Conservation (phyloP, 192 early-diverging fungal genomes). For the Podila verticillata region DNA sequence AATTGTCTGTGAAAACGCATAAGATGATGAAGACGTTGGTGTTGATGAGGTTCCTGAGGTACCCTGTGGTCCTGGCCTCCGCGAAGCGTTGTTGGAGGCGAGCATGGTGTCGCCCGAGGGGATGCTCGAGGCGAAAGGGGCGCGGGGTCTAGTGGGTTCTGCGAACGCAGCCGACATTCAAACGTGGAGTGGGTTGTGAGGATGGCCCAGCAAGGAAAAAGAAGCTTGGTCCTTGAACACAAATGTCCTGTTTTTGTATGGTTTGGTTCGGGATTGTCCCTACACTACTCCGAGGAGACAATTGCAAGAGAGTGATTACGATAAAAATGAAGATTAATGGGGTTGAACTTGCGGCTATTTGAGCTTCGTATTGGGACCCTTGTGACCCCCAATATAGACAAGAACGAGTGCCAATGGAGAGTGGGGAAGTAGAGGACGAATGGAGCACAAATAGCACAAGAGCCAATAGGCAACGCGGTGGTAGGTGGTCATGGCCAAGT, state of each 20-base stretch:
- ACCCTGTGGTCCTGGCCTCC: not conserved
- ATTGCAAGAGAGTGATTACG: not conserved
- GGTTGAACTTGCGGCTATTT: too few relatives aligned
- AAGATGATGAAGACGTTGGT: constrained; percentile 2
- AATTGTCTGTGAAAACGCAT: constrained; percentile 38
- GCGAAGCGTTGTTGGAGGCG: constrained; percentile 4
- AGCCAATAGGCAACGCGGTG: too few relatives aligned
- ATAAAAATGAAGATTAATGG: not conserved
- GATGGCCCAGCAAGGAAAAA: too few relatives aligned
- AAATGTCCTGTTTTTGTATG: too few relatives aligned
- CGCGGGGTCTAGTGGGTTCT: constrained; percentile 28
- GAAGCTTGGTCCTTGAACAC: too few relatives aligned
- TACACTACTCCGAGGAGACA: not conserved
- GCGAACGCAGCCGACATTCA: constrained; percentile 36
- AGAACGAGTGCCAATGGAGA: not conserved
- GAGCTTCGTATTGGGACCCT: not conserved
- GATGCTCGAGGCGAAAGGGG: constrained; percentile 36
- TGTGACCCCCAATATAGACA: not conserved
- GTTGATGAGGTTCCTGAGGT: not conserved
- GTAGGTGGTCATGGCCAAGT: too few relatives aligned
- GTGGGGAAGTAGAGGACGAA: too few relatives aligned
- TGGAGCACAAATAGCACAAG: too few relatives aligned
- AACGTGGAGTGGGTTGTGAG: too few relatives aligned
- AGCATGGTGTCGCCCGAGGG: constrained; percentile 30
- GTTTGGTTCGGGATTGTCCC: too few relatives aligned